Conservation (phyloP, 495 filamentous ascomycete genomes). For the Aspergillus kassunensis region DNA sequence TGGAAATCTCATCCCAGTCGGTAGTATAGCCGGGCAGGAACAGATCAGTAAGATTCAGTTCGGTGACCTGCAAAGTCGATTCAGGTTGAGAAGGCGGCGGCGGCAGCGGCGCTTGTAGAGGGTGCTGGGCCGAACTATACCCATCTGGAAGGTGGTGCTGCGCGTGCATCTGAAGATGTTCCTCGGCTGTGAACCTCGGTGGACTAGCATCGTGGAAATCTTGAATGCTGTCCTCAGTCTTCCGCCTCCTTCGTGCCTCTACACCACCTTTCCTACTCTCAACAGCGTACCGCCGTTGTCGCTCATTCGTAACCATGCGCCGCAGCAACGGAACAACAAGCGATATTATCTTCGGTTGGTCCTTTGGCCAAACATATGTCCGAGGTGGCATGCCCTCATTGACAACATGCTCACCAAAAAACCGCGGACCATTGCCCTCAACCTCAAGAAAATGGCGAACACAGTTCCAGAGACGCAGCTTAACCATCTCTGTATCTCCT, state of each 20-base stretch:
- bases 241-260: constrained; percentile 42
- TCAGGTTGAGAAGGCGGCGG: constrained; percentile 20
- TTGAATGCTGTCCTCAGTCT: constrained; percentile 37
- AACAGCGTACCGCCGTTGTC: constrained; percentile 58
- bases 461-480: constrained; percentile 55
- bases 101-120: constrained; percentile 18
- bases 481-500: constrained; percentile 59
- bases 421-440: constrained; percentile 53
- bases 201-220: constrained; percentile 24
- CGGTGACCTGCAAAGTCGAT: constrained; percentile 13
- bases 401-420: constrained; percentile 48
- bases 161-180: constrained; percentile 34
- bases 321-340: constrained; percentile 56
- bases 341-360: constrained; percentile 52
- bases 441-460: constrained; percentile 55
- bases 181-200: constrained; percentile 28
- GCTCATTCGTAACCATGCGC: constrained; percentile 62
- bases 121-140: constrained; percentile 22
- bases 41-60: constrained; percentile 34
- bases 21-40: constrained; percentile 37
- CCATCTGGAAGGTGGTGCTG: constrained; percentile 28
- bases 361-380: constrained; percentile 53
- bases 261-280: constrained; percentile 52
- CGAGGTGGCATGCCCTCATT: constrained; percentile 41
- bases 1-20: constrained; percentile 37